These are phyloP conservation scores for Trichaptum fuscoviolaceum DNA, from an alignment of 768 basidiomycete species.

Conservation along the genomic window DNA sequence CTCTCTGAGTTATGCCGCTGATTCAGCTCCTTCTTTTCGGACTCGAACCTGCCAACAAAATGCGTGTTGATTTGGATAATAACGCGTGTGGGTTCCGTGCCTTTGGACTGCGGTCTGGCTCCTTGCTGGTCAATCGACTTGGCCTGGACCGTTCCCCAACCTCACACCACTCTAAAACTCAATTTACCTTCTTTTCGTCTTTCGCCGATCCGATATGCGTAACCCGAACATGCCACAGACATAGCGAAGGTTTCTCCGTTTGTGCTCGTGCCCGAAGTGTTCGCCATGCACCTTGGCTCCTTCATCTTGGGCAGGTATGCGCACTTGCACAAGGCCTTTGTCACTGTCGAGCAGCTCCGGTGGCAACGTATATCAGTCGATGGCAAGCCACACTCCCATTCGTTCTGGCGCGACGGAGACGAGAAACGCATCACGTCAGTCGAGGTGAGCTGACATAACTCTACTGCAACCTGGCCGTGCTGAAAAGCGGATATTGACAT, in stretches of 20 bases:
- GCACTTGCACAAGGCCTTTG: constrained; percentile 64
- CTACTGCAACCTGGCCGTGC: background rate
- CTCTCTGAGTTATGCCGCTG: background rate
- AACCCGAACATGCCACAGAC: constrained; percentile 33
- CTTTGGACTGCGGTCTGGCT: constrained; percentile 1
- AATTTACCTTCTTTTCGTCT: background rate
- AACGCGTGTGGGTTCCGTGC: background rate
- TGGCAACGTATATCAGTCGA: constrained; percentile 73
- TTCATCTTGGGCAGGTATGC: constrained; percentile 78
- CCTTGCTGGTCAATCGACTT: background rate
- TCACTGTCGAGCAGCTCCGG: constrained; percentile 73
- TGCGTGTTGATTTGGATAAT: background rate
- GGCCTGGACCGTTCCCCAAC: background rate
- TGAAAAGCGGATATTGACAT: background rate
- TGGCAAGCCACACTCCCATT: constrained; percentile 58
- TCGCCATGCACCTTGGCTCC: constrained; percentile 81
- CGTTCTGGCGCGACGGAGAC: constrained; percentile 86
- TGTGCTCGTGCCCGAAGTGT: constrained; percentile 76
- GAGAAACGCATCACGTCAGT: constrained; percentile 72
- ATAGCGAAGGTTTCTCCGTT: constrained; percentile 88
- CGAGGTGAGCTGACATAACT: constrained; percentile 33
- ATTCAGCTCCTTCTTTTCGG: background rate
- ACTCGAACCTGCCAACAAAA: background rate
- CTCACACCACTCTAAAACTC: background rate
- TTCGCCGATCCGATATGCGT: background rate